Evolutionary conservation across 345 rosid genomes (phyloP).

Genomic region (Citrus australasica): DNA sequence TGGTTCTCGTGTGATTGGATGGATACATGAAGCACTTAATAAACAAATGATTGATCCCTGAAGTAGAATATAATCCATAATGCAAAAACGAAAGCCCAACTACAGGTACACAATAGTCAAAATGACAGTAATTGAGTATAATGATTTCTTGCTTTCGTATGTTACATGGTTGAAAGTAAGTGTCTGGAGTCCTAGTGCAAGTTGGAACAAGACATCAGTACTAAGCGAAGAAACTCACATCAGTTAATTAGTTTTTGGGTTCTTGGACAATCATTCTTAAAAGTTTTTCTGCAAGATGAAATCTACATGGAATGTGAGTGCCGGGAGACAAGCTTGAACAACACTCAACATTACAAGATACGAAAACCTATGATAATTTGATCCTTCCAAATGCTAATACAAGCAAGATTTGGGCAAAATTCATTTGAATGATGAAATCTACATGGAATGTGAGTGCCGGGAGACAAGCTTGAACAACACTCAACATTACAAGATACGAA

Average conservation of each 20-base stretch:
- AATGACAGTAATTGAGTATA: background rate
- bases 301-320: background rate
- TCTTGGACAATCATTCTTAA: background rate
- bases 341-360: background rate
- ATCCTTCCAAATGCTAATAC: too few relatives aligned
- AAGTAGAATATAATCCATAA: background rate
- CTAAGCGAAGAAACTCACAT: background rate
- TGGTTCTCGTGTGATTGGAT: background rate
- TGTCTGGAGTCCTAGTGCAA: background rate
- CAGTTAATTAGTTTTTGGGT: background rate
- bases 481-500: background rate
- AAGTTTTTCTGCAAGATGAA: background rate
- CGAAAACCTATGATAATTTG: too few relatives aligned
- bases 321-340: background rate
- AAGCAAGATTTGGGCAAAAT: too few relatives aligned
- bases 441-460: background rate
- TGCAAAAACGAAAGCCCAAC: conserved; percentile 9
- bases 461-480: background rate
- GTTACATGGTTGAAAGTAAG: background rate
- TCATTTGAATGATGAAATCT: background rate
- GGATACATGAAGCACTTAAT: background rate
- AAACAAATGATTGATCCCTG: background rate
- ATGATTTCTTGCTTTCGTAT: conserved; percentile 1
- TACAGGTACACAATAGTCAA: background rate
- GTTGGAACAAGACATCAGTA: too few relatives aligned